These are phyloP conservation scores for Aspergillus thermomutatus DNA, from an alignment of 2,329 filamentous ascomycete genomes.

Conservation along the genomic window DNA sequence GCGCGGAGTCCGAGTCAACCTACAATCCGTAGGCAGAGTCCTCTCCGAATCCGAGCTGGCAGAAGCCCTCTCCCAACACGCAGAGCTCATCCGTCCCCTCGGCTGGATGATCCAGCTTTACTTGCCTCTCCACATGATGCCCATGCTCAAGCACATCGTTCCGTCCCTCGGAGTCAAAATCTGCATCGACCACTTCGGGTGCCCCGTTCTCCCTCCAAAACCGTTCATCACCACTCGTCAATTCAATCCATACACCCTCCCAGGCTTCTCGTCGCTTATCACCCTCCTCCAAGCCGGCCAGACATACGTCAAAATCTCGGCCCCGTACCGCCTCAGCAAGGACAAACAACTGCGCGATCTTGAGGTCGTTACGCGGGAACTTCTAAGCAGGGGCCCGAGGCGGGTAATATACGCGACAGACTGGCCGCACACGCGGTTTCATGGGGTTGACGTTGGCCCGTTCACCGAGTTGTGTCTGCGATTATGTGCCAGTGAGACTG, in stretches of 20 bases:
- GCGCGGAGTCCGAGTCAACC: slow-evolving; percentile 58
- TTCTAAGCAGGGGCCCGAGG: slow-evolving; percentile 45
- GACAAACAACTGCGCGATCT: slow-evolving; percentile 45
- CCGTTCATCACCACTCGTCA: slow-evolving; percentile 9
- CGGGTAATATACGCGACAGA: slow-evolving; percentile 59
- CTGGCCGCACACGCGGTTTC: slow-evolving; percentile 63
- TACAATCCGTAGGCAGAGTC: slow-evolving; percentile 51
- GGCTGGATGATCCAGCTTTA: slow-evolving; percentile 60
- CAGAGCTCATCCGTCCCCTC: slow-evolving; percentile 48
- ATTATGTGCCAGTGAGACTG: slow-evolving; percentile 48
- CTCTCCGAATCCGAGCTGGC: slow-evolving; percentile 43
- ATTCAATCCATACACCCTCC: slow-evolving; percentile 44
- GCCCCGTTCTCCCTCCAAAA: slow-evolving; percentile 38
- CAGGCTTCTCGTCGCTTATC: slow-evolving; percentile 50
- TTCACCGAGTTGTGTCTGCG: slow-evolving; percentile 54
- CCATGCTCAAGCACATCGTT: slow-evolving; percentile 49
- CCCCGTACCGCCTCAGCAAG: slow-evolving; percentile 53
- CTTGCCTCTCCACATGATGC: slow-evolving; percentile 50
- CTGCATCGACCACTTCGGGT: slow-evolving; percentile 60
- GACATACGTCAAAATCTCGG: slow-evolving; percentile 59
- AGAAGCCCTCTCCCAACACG: slow-evolving; percentile 46
- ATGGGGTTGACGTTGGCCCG: slow-evolving; percentile 53
- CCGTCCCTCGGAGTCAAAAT: slow-evolving; percentile 50
- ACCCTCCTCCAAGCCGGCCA: slow-evolving; percentile 46
- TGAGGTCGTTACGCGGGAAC: slow-evolving; percentile 48